Percentiles rank a stretch among this genome's conserved stretches.
These are phyloP conservation scores for Kazachstania taianensis DNA, from an alignment of 805 yeast species.

Conservation along the genomic window DNA sequence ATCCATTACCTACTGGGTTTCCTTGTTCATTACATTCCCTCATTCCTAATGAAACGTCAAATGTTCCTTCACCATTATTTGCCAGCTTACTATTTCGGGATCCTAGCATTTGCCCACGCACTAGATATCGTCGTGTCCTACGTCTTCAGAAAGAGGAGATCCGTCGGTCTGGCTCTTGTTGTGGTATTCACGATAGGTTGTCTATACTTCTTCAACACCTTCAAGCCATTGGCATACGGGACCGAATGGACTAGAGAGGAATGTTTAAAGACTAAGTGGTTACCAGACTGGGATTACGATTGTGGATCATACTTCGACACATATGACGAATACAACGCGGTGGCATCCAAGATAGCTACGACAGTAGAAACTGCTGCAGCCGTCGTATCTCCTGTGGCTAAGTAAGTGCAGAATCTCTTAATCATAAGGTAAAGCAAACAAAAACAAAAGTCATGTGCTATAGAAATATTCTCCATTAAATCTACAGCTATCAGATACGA, in stretches of 20 bases:
- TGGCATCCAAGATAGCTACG: too few relatives aligned
- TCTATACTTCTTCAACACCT: slow-evolving; percentile 44
- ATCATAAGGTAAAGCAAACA: too few relatives aligned
- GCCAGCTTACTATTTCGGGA: slow-evolving; percentile 84
- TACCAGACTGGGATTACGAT: slow-evolving; percentile 79
- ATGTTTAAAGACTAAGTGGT: slow-evolving; percentile 53
- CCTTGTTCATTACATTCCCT: slow-evolving; percentile 62
- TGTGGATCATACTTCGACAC: slow-evolving; percentile 46
- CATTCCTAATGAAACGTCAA: slow-evolving; percentile 85
- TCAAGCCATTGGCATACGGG: slow-evolving; percentile 72
- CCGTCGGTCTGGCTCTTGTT: slow-evolving; percentile 37
- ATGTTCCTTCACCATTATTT: slow-evolving; percentile 87
- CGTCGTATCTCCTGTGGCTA: too few relatives aligned
- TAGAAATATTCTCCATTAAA: too few relatives aligned
- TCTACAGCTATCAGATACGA: too few relatives aligned
- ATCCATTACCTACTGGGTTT: slow-evolving; percentile 60
- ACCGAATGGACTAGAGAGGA: slow-evolving; percentile 61
- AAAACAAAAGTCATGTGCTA: too few relatives aligned
- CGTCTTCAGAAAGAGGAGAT: slow-evolving; percentile 34
- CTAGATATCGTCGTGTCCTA: slow-evolving; percentile 44
- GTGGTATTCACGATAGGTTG: slow-evolving; percentile 40
- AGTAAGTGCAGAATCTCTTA: too few relatives aligned
- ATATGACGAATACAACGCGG: slow-evolving; percentile 8
- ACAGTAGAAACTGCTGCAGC: too few relatives aligned
- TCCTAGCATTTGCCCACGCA: slow-evolving; percentile 63